These are phyloP conservation scores for Plasmodium billcollinsi DNA, from an alignment of 169 alveolate species.

Conservation along the genomic window DNA sequence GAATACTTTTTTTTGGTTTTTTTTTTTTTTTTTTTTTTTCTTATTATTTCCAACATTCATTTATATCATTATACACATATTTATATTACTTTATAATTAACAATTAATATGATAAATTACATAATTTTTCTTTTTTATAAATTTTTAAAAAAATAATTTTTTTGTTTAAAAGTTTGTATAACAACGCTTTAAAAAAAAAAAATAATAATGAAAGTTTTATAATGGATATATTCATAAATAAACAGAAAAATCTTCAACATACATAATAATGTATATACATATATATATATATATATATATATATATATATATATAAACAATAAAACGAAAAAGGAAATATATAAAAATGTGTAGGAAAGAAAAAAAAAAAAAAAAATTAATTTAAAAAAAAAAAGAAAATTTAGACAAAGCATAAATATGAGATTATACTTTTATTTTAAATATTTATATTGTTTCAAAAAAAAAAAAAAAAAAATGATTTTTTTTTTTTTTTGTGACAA, in stretches of 20 bases:
- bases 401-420: too few species aligned
- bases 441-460: too few species aligned
- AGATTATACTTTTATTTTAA: too few species aligned
- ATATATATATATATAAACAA: slow-evolving; percentile 8
- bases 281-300: slow-evolving; percentile 21
- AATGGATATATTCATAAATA: slow-evolving; percentile 13
- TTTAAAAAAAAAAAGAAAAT: slow-evolving; percentile 19
- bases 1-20: neutral
- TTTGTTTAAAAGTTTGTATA: slow-evolving; percentile 9
- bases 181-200: neutral
- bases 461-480: too few species aligned
- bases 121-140: slow-evolving; percentile 5
- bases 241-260: slow-evolving; percentile 23
- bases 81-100: neutral
- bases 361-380: slow-evolving; percentile 37
- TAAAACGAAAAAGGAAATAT: too few species aligned
- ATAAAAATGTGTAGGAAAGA: slow-evolving; percentile 11
- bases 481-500: too few species aligned
- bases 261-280: slow-evolving; percentile 5
- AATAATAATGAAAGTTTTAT: neutral
- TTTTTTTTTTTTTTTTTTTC: neutral
- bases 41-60: slow-evolving; percentile 9
- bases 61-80: slow-evolving; percentile 15
- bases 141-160: slow-evolving; percentile 17
- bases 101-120: neutral